phyloP scores from a whole-genome alignment of 306 rosid genomes.

The Begonia fuchsioides region DNA sequence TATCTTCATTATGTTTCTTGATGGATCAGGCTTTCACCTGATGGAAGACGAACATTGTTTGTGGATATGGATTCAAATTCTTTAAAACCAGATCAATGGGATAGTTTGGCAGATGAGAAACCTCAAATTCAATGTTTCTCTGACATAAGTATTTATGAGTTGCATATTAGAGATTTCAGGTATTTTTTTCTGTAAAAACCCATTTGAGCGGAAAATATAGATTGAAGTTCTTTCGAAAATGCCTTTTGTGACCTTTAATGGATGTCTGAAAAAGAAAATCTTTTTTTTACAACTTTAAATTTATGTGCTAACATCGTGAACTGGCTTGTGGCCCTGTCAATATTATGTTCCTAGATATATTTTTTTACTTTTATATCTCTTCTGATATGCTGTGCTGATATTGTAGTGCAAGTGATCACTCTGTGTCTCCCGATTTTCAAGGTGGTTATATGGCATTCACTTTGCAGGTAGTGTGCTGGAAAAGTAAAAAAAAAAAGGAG shows the following conservation, averaged over 20 bases:
- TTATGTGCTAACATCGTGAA: no score
- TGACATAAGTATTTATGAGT: conserved; percentile 80
- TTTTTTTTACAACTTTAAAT: no score
- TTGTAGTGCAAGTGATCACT: conserved; percentile 63
- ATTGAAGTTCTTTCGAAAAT: no score
- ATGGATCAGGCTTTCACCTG: conserved; percentile 65
- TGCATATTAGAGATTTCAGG: conserved; percentile 94
- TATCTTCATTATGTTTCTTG: conserved; percentile 11
- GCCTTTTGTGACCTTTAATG: no score
- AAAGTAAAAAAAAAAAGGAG: background rate
- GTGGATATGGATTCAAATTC: conserved; percentile 39
- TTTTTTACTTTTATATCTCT: background rate
- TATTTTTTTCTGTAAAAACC: conserved; percentile 6
- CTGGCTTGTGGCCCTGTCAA: no score
- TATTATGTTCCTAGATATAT: no score
- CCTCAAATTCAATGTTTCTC: conserved; percentile 46
- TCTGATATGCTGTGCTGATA: conserved; percentile 4
- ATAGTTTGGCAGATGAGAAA: conserved; percentile 52
- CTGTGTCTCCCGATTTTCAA: conserved; percentile 48
- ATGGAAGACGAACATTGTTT: conserved; percentile 55
- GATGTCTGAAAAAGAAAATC: no score
- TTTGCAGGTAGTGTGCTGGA: conserved; percentile 30
- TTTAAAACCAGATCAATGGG: conserved; percentile 77
- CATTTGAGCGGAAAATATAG: no score
- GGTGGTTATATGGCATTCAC: conserved; percentile 94